These are phyloP conservation scores for Rhodosporidiobolus sp. DNA, from an alignment of 768 basidiomycete genomes.

Conservation along the genomic window DNA sequence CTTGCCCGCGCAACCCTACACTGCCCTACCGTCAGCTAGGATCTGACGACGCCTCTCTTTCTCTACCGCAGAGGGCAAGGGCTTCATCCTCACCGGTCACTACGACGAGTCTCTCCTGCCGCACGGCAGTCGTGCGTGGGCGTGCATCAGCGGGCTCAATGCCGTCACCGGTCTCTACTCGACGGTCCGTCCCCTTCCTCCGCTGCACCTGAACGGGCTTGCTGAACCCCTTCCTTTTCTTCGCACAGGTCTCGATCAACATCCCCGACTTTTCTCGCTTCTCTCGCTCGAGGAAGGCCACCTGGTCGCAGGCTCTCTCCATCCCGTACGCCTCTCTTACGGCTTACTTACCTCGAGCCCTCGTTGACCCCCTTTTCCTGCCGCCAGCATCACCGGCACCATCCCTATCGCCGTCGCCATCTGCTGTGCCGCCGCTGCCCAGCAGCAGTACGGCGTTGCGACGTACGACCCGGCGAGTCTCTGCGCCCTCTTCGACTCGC, in stretches of 20 bases:
- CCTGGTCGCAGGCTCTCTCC: constrained; percentile 42
- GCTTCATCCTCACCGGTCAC: constrained; percentile 4
- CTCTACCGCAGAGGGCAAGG: constrained; percentile 1
- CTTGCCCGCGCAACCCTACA: too few relatives aligned
- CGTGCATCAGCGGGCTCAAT: constrained; percentile 41
- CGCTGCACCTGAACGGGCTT: too few relatives aligned
- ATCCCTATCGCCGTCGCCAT: constrained; percentile 22
- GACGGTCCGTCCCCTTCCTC: not conserved
- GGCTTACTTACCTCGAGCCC: not conserved
- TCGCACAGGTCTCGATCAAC: constrained; percentile 30
- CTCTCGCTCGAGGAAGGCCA: constrained; percentile 35
- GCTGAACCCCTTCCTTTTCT: too few relatives aligned
- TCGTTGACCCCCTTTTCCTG: not conserved
- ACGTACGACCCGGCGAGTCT: constrained; percentile 24
- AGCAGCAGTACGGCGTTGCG: not conserved
- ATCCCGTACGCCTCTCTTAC: constrained; percentile 32
- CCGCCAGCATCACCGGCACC: constrained; percentile 11
- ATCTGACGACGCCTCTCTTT: not conserved
- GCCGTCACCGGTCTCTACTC: constrained; percentile 36
- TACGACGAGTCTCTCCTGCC: constrained; percentile 31
- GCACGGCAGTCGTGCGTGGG: constrained; percentile 33
- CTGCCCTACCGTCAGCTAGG: not conserved
- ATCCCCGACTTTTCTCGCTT: constrained; percentile 47
- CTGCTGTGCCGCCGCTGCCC: constrained; percentile 7
- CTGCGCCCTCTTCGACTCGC: constrained; percentile 6